Evolutionary conservation across 768 basidiomycete species (phyloP).

Genomic region (Tricholoma matsutake): DNA sequence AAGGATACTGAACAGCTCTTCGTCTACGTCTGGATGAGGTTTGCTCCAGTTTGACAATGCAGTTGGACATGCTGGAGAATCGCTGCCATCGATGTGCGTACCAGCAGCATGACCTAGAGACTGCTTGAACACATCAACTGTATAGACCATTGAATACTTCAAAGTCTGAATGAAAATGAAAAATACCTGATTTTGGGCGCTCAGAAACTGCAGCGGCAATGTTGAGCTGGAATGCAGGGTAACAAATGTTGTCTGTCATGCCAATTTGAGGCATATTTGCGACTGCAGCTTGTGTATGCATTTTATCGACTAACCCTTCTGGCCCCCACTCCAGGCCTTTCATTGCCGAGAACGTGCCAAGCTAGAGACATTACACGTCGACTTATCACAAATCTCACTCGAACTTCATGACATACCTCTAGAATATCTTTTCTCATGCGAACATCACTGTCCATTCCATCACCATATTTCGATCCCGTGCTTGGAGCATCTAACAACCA

Average conservation of each 20-base stretch:
- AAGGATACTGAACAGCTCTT: background rate
- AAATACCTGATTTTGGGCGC: background rate
- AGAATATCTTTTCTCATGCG: background rate
- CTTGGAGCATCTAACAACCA: background rate
- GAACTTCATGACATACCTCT: background rate
- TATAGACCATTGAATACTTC: background rate
- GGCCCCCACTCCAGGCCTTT: background rate
- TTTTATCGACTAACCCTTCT: background rate
- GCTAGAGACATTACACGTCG: background rate
- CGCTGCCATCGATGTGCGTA: background rate
- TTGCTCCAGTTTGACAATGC: background rate
- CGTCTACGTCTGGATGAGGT: background rate
- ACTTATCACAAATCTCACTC: background rate
- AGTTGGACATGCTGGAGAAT: constrained; percentile 1
- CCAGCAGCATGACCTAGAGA: background rate
- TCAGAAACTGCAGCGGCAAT: background rate
- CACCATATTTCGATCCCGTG: background rate
- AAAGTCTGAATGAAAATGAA: background rate
- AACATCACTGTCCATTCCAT: background rate
- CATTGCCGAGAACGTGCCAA: background rate
- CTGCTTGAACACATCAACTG: background rate
- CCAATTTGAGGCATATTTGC: background rate
- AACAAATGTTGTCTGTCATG: background rate
- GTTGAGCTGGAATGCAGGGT: background rate
- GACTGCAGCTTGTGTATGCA: background rate